phyloP scores from a whole-genome alignment of 2,329 filamentous ascomycete genomes.

The Gremmenia infestans region DNA sequence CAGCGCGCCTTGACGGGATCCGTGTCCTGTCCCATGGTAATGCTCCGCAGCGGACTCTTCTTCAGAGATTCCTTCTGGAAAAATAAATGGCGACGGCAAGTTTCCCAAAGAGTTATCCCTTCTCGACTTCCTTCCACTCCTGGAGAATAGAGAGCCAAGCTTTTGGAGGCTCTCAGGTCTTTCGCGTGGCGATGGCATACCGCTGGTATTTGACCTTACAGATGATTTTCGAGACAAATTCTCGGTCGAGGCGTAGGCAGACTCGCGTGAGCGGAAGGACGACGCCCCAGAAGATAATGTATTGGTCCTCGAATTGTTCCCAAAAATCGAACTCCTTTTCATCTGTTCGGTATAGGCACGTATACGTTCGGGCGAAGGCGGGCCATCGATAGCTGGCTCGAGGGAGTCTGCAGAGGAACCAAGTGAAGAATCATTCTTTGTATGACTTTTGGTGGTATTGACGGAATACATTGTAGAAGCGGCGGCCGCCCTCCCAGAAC shows the following conservation, averaged over 20 bases:
- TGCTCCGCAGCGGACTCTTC: conserved; percentile 21
- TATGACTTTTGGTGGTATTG: conserved; percentile 7
- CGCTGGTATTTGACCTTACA: conserved; percentile 49
- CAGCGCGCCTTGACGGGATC: conserved; percentile 4
- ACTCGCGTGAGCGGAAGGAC: conserved; percentile 44
- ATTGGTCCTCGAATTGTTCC: conserved; percentile 41
- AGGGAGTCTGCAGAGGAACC: conserved; percentile 39
- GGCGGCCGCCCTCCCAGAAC: conserved; percentile 12
- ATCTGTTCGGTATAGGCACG: conserved; percentile 55
- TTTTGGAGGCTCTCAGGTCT: conserved; percentile 55
- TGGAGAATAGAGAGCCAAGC: conserved; percentile 54
- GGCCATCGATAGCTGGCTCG: conserved; percentile 55
- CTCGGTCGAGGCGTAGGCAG: conserved; percentile 23
- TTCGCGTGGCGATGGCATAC: conserved; percentile 44
- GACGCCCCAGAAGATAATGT: conserved; percentile 53
- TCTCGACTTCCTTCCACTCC: conserved; percentile 44
- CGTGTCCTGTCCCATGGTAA: conserved; percentile 15
- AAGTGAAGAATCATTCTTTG: conserved; percentile 12
- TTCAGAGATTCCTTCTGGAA: conserved; percentile 8
- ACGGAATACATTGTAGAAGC: conserved; percentile 12
- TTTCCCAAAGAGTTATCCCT: conserved; percentile 34
- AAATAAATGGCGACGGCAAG: conserved; percentile 11
- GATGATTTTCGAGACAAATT: conserved; percentile 53
- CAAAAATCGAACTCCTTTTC: conserved; percentile 47
- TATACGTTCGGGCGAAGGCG: conserved; percentile 55